Percentiles rank a stretch among this genome's conserved stretches.
Conservation (phyloP, 352 stramenopile species). For the Phytopythium helicoides region DNA sequence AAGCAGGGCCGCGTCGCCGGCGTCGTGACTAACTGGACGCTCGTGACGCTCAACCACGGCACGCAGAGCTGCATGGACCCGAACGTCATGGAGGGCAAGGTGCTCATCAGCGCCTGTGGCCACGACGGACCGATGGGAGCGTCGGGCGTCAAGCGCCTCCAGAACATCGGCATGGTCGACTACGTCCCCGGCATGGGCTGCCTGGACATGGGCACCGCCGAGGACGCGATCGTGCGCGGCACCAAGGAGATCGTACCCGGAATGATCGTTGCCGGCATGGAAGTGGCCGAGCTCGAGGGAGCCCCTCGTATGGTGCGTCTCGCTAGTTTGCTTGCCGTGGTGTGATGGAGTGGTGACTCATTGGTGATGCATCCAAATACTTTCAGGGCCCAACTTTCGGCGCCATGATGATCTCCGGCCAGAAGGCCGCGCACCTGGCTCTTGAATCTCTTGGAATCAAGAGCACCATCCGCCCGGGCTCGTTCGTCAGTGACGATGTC, state of each 20-base stretch:
- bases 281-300: conserved; percentile 60
- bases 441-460: conserved; percentile 58
- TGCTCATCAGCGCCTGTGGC: conserved; percentile 57
- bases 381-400: conserved; percentile 51
- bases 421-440: conserved; percentile 60
- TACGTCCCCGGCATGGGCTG: conserved; percentile 57
- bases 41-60: conserved; percentile 64
- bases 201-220: conserved; percentile 56
- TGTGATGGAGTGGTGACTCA: neutral
- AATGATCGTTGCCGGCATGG: conserved; percentile 64
- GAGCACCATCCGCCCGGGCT: conserved; percentile 44
- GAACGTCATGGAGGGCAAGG: conserved; percentile 71
- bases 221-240: conserved; percentile 58
- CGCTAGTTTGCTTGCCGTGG: neutral
- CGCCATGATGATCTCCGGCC: conserved; percentile 68
- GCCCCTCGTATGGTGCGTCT: conserved; percentile 46
- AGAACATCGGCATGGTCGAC: conserved; percentile 65
- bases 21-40: conserved; percentile 69
- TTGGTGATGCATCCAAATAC: neutral
- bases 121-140: conserved; percentile 65
- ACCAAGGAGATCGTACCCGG: conserved; percentile 64
- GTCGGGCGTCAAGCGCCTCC: conserved; percentile 60
- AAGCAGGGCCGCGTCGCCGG: conserved; percentile 58
- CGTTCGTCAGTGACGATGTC: conserved; percentile 19
- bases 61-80: conserved; percentile 75